Evolutionary conservation across 2,329 filamentous ascomycete species (phyloP).

Genomic region (Fulvia fulva): DNA sequence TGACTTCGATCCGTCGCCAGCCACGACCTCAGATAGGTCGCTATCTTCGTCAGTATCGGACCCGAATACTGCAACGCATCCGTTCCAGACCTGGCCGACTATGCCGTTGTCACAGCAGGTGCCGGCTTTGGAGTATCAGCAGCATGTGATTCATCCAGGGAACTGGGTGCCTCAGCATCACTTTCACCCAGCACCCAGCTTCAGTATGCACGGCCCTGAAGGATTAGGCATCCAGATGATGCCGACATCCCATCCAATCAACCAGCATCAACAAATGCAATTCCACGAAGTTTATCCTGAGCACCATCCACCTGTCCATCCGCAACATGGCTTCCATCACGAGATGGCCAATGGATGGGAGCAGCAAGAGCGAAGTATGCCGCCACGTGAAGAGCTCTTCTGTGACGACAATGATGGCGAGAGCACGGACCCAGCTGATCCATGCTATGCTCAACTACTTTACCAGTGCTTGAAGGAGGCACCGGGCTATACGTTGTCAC

Average conservation of each 20-base stretch:
- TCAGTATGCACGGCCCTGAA: slow-evolving; percentile 12
- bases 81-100: slow-evolving; percentile 13
- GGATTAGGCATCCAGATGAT: slow-evolving; percentile 20
- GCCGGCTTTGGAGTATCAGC: slow-evolving; percentile 4
- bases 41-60: slow-evolving; percentile 17
- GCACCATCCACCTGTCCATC: slow-evolving; percentile 7
- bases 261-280: slow-evolving; percentile 3
- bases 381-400: slow-evolving; percentile 13
- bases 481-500: slow-evolving; percentile 64
- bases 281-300: slow-evolving; percentile 10
- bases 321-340: slow-evolving; percentile 3
- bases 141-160: slow-evolving; percentile 10
- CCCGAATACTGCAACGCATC: slow-evolving; percentile 8
- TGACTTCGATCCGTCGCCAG: slow-evolving; percentile 9
- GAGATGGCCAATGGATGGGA: slow-evolving; percentile 8
- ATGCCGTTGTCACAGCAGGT: slow-evolving; percentile 2
- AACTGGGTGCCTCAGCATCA: slow-evolving; percentile 15
- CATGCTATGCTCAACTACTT: slow-evolving; percentile 72
- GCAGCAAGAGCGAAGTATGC: slow-evolving; percentile 8
- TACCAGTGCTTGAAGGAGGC: slow-evolving; percentile 68
- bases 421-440: slow-evolving; percentile 17
- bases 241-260: slow-evolving; percentile 19
- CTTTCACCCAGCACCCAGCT: slow-evolving; percentile 9
- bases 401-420: slow-evolving; percentile 17
- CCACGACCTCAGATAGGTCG: slow-evolving; percentile 11